Conservation (phyloP, 2,329 filamentous ascomycete species). For the Emergomyces pasteurianus region DNA sequence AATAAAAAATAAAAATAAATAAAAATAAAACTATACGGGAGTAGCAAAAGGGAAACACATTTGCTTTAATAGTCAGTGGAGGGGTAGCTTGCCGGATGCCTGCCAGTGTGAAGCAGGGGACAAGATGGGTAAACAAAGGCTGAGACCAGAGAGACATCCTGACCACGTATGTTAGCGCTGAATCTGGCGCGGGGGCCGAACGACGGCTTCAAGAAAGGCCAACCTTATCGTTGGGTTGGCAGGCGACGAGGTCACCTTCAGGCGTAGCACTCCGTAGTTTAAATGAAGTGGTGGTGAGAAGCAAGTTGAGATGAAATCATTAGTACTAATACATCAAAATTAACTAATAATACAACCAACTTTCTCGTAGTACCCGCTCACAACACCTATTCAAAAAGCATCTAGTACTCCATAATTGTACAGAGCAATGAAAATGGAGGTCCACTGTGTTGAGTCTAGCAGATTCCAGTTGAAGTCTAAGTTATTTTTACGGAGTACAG, state of each 20-base stretch:
- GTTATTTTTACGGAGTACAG: too few species aligned
- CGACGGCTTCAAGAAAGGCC: not conserved
- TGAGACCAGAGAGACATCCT: not conserved
- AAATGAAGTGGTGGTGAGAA: not conserved
- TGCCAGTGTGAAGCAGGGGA: not conserved
- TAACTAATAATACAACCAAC: too few species aligned
- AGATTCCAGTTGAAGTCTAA: too few species aligned
- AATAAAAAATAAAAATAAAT: too few species aligned
- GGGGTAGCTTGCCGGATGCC: not conserved
- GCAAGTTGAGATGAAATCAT: not conserved
- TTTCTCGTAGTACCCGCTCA: too few species aligned
- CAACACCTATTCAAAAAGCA: too few species aligned
- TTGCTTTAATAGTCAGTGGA: not conserved
- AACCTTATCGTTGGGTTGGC: not conserved
- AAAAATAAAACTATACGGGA: too few species aligned
- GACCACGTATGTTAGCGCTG: not conserved
- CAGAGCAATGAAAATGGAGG: too few species aligned
- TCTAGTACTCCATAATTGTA: too few species aligned
- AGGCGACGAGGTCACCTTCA: not conserved
- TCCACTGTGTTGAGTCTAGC: too few species aligned
- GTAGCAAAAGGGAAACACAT: not conserved
- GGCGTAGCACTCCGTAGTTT: not conserved
- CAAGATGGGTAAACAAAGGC: not conserved
- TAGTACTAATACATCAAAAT: too few species aligned
- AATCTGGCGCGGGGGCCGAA: not conserved